A percentile compares a stretch with the other conserved stretches of the same genome.
Conservation (phyloP, 768 basidiomycete genomes). For the Tephrocybe sp. region DNA sequence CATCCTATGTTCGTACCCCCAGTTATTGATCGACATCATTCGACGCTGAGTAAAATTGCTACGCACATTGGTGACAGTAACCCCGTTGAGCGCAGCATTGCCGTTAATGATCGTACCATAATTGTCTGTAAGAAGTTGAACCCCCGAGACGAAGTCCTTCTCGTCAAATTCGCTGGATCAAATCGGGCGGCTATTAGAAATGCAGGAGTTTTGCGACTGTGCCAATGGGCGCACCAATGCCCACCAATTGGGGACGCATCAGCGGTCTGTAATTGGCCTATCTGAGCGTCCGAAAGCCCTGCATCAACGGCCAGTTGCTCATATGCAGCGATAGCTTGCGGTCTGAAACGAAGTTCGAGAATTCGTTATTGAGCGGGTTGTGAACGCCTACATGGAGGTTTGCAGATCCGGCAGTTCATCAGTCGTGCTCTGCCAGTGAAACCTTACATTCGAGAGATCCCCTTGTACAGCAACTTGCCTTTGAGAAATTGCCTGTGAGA, state of each 20-base stretch:
- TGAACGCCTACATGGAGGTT: conserved; percentile 18
- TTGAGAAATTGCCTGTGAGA: not conserved
- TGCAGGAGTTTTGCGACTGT: not conserved
- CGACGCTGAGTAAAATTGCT: not conserved
- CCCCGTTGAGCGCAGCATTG: conserved; percentile 16
- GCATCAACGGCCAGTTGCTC: conserved; percentile 20
- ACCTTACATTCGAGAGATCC: conserved; percentile 20
- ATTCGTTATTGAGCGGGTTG: not conserved
- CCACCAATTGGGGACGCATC: conserved; percentile 25
- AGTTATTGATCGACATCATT: not conserved
- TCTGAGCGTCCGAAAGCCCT: conserved; percentile 15
- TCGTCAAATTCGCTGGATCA: conserved; percentile 25
- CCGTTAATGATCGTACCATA: conserved; percentile 18
- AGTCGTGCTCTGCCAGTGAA: conserved; percentile 26
- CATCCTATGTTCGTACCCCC: conserved; percentile 17
- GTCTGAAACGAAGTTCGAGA: conserved; percentile 9
- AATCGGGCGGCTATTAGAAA: not conserved
- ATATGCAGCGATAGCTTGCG: conserved; percentile 22
- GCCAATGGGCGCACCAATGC: conserved; percentile 26
- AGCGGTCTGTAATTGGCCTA: conserved; percentile 22
- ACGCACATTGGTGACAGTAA: conserved; percentile 22
- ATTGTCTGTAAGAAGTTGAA: conserved; percentile 26
- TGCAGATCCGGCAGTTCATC: conserved; percentile 22
- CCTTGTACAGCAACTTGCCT: conserved; percentile 26
- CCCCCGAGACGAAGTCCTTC: conserved; percentile 25